Evolutionary conservation across 495 filamentous ascomycete genomes (phyloP).

Genomic region (Tuber brumale): DNA sequence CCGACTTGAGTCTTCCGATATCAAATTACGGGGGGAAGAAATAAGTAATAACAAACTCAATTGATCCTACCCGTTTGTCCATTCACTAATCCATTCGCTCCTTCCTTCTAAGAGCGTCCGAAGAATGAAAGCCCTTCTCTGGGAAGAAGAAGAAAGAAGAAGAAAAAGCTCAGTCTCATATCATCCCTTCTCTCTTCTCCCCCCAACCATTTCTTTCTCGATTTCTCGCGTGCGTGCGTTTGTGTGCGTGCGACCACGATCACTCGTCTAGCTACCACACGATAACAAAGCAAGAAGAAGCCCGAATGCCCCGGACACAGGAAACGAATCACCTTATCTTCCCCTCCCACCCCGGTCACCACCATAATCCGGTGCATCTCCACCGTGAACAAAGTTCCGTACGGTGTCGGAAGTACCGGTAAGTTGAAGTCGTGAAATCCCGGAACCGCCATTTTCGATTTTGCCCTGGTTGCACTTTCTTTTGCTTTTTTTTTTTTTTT

Average conservation of each 20-base stretch:
- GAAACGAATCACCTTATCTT: not conserved
- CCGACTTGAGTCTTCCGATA: not conserved
- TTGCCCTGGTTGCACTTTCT: not conserved
- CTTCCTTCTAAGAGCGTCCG: not conserved
- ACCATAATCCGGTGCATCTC: not conserved
- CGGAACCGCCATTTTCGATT: not conserved
- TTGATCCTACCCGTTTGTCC: not conserved
- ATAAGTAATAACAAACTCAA: not conserved
- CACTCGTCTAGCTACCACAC: not conserved
- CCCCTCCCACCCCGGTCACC: not conserved
- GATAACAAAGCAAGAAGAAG: not conserved
- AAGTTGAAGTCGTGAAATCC: not conserved
- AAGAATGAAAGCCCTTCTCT: not conserved
- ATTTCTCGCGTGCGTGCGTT: not conserved
- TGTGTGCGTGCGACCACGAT: constrained; percentile 2
- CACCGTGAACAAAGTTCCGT: not conserved
- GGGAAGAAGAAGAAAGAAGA: not conserved
- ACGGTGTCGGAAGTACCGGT: not conserved
- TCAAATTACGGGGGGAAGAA: not conserved
- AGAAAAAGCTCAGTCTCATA: not conserved
- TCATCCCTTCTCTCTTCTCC: not conserved
- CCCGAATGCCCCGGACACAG: not conserved
- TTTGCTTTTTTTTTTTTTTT: not conserved
- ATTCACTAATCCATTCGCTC: not conserved
- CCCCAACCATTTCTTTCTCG: not conserved